These are phyloP conservation scores for Hemileccinum impolitum DNA, from an alignment of 768 basidiomycete species.

Conservation along the genomic window DNA sequence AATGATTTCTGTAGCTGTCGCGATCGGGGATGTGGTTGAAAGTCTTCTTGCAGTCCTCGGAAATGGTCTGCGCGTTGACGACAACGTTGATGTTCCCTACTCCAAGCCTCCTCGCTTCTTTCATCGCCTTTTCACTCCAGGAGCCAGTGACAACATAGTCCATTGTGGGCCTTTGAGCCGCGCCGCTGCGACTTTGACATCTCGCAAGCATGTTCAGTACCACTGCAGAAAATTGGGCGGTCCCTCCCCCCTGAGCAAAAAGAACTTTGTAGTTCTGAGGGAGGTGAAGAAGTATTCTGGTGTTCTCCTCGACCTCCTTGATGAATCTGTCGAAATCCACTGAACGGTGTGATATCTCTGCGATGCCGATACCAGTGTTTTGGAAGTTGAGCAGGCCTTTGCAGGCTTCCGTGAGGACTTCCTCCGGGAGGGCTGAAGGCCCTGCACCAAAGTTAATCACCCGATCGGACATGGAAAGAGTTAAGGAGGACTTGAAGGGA, in stretches of 20 bases:
- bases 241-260: constrained; percentile 94
- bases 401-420: constrained; percentile 80
- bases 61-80: constrained; percentile 61
- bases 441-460: constrained; percentile 92
- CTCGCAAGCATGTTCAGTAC: constrained; percentile 89
- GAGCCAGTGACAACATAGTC: constrained; percentile 93
- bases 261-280: constrained; percentile 83
- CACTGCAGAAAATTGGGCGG: constrained; percentile 86
- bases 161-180: constrained; percentile 54
- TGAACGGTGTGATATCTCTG: constrained; percentile 94
- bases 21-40: constrained; percentile 80
- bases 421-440: constrained; percentile 86
- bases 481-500: no score
- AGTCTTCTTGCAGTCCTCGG: constrained; percentile 56
- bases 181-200: constrained; percentile 67
- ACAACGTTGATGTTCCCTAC: constrained; percentile 63
- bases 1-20: constrained; percentile 55
- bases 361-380: constrained; percentile 89
- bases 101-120: constrained; percentile 75
- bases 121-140: constrained; percentile 84
- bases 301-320: constrained; percentile 55
- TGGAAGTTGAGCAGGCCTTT: constrained; percentile 87
- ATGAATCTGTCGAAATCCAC: constrained; percentile 80
- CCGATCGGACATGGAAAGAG: no score
- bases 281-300: constrained; percentile 75